phyloP scores from a whole-genome alignment of 2,329 filamentous ascomycete genomes.

The Colletotrichum paranaense region DNA sequence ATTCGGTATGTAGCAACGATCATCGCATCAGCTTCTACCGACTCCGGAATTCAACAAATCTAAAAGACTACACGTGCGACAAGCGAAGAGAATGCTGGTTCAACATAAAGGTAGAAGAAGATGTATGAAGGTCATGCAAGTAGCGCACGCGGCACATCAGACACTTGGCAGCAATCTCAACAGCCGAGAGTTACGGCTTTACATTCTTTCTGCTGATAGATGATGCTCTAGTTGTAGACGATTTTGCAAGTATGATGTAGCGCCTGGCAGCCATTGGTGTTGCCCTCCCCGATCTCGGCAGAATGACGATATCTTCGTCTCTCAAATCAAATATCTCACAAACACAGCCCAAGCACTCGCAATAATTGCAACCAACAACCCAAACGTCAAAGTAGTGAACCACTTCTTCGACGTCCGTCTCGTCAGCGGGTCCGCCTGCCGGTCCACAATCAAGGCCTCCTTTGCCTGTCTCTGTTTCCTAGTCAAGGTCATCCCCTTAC shows the following conservation, averaged over 20 bases:
- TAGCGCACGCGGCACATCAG: too few species aligned
- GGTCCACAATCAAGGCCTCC: constrained; percentile 35
- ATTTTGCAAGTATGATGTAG: neutral
- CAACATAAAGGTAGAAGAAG: too few species aligned
- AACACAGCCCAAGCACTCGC: constrained; percentile 37
- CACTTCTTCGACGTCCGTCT: constrained; percentile 30
- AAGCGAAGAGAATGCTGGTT: too few species aligned
- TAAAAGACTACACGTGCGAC: too few species aligned
- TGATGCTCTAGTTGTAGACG: too few species aligned
- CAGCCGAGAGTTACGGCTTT: too few species aligned
- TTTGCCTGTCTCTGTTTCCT: constrained; percentile 32
- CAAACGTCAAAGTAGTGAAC: constrained; percentile 33
- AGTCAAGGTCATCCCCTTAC: constrained; percentile 39
- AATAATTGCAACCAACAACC: constrained; percentile 35
- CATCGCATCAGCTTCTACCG: too few species aligned
- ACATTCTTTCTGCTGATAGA: too few species aligned
- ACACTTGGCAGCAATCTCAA: too few species aligned
- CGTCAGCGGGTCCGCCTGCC: constrained; percentile 36
- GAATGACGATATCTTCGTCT: neutral
- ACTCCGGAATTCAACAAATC: too few species aligned
- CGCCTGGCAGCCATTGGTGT: neutral
- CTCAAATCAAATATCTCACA: constrained; percentile 38
- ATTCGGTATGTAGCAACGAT: too few species aligned
- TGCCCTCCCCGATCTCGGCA: neutral
- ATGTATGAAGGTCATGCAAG: too few species aligned